A percentile compares a stretch with the other conserved stretches of the same genome.
These are phyloP conservation scores for Vitis amurensis DNA, from an alignment of 164 flowering plant species.

Conservation along the genomic window DNA sequence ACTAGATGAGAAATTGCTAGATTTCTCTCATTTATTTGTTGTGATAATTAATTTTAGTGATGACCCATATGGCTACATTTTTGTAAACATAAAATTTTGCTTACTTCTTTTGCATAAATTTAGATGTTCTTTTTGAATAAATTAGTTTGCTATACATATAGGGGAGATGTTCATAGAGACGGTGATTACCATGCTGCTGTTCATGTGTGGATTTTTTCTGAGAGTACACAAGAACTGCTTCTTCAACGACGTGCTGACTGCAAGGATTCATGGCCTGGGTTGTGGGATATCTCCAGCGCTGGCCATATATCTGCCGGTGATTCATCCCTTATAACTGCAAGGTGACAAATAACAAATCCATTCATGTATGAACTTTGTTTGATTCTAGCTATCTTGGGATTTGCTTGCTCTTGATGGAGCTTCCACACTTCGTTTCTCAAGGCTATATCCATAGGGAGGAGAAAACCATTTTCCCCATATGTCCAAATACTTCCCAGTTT, in stretches of 20 bases:
- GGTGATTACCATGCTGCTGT: slow-evolving; percentile 93
- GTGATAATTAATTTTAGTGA: no score
- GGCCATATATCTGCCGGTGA: slow-evolving; percentile 95
- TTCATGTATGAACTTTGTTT: not conserved
- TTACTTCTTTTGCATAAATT: no score
- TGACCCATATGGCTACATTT: no score
- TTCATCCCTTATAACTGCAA: slow-evolving; percentile 77
- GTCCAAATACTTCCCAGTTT: no score
- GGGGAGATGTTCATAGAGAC: slow-evolving; percentile 76
- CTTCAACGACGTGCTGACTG: slow-evolving; percentile 81
- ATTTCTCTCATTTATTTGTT: no score
- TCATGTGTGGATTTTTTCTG: slow-evolving; percentile 83
- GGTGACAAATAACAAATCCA: slow-evolving; percentile 31
- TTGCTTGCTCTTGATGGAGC: no score
- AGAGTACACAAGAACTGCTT: slow-evolving; percentile 81
- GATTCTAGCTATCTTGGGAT: no score
- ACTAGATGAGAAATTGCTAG: no score
- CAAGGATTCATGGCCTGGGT: slow-evolving; percentile 90
- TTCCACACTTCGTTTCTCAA: no score
- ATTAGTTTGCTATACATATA: slow-evolving; percentile 18
- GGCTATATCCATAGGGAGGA: no score
- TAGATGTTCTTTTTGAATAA: not conserved
- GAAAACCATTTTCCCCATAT: no score
- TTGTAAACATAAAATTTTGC: no score
- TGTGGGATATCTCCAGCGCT: slow-evolving; percentile 96